Evolutionary conservation across 1,139 yeast genomes (phyloP).

Genomic region (Meyerozyma carpophila): DNA sequence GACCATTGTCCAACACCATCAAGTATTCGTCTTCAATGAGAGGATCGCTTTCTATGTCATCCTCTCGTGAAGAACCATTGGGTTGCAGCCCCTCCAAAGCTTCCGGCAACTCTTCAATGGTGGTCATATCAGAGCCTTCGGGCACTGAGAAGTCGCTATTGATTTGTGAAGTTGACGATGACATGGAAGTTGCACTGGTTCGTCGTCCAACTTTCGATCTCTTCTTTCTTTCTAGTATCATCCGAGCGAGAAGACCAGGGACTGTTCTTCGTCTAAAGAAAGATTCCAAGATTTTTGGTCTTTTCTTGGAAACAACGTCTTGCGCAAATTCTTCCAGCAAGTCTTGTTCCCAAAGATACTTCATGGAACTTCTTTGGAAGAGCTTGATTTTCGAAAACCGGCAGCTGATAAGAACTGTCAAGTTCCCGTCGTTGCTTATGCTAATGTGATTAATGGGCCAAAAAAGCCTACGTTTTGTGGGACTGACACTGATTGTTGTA

Average conservation of each 20-base stretch:
- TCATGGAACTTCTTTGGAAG: conserved; percentile 49
- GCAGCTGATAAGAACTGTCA: conserved; percentile 53
- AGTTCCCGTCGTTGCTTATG: conserved; percentile 57
- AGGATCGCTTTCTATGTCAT: not conserved
- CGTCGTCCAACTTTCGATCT: conserved; percentile 3
- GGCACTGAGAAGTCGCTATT: conserved; percentile 31
- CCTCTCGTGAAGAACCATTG: not conserved
- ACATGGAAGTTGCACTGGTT: conserved; percentile 5
- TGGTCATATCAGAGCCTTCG: not conserved
- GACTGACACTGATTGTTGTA: conserved; percentile 23
- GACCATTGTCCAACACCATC: conserved; percentile 38
- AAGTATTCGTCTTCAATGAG: conserved; percentile 22
- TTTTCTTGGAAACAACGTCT: conserved; percentile 16
- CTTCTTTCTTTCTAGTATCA: conserved; percentile 24
- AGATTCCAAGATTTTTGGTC: conserved; percentile 43
- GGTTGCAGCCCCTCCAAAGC: not conserved
- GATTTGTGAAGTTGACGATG: conserved; percentile 11
- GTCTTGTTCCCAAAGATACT: conserved; percentile 48
- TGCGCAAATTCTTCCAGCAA: conserved; percentile 17
- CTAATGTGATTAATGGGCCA: conserved; percentile 68
- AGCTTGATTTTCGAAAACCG: conserved; percentile 47
- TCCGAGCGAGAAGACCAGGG: conserved; percentile 46
- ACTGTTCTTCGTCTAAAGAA: conserved; percentile 56
- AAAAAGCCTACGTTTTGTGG: conserved; percentile 36
- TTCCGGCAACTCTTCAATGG: not conserved